Base-by-base conservation (phyloP, 2,329 filamentous ascomycete species). In the Epichloe sibirici region DNA sequence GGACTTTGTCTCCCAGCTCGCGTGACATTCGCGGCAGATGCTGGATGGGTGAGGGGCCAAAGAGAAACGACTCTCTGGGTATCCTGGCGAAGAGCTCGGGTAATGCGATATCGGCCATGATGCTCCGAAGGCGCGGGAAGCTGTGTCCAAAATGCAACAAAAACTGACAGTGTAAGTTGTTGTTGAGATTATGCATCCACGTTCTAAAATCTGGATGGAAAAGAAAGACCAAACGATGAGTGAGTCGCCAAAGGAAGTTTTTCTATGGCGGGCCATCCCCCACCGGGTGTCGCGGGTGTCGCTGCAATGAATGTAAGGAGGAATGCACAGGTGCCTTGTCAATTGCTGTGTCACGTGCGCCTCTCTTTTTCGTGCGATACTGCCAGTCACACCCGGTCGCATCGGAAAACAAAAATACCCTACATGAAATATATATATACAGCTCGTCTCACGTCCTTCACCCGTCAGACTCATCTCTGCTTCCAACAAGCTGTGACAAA, bases 301-400 rank as follows among this genome's bases (percentile, higher is more conserved):
- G 17, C 17, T 21, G 2, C 17, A 21, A 21, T 21, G 17, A 21
- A 21, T 21, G 17, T 21, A 21, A 21, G 17, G 2, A 21, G 17
- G 17, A 21, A 21, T 21, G 17, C 17, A 21, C 17, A 21, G 17
- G 17, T n/a, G n/a, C n/a, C n/a, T n/a, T n/a, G n/a, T n/a, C n/a
- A n/a, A n/a, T n/a, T n/a, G n/a, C n/a, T n/a, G n/a, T n/a, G n/a
- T n/a, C n/a, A n/a, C n/a, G n/a, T n/a, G n/a, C n/a, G n/a, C n/a
- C n/a, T n/a, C n/a, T n/a, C n/a, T n/a, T n/a, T n/a, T n/a, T n/a
- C n/a, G n/a, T n/a, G 56, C 83, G 82, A 73, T 95, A 91, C 66
- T 96, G 90, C 87, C 88, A 2, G 93, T 78, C 70, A 96, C 77
- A 35, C 90, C 90, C 0, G 90, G 90, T 7, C 90, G 83, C 65